These are phyloP conservation scores for Pseudomonodictys pantanalensis DNA, from an alignment of 495 filamentous ascomycete species.

Conservation along the genomic window DNA sequence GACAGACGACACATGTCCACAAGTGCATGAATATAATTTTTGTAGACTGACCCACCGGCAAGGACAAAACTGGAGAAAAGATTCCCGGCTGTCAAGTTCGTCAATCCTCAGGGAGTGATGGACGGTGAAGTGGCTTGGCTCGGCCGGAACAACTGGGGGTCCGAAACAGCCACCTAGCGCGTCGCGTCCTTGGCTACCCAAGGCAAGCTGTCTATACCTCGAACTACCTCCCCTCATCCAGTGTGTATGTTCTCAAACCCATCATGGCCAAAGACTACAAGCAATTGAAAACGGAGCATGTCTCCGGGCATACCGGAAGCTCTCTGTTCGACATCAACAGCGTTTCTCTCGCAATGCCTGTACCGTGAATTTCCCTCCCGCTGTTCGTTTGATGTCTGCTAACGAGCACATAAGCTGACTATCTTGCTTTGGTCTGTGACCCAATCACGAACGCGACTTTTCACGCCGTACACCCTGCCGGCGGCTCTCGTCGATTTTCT, in stretches of 20 bases:
- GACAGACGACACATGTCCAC: too few species aligned
- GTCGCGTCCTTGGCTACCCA: too few species aligned
- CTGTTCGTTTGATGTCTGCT: conserved; percentile 8
- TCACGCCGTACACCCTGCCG: conserved; percentile 66
- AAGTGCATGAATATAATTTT: too few species aligned
- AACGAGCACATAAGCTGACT: conserved; percentile 56
- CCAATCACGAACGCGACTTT: conserved; percentile 82
- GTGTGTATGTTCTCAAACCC: neutral
- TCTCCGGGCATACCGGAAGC: conserved; percentile 87
- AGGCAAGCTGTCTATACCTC: too few species aligned
- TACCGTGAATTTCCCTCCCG: conserved; percentile 42
- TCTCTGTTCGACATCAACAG: conserved; percentile 79
- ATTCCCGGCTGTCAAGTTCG: too few species aligned
- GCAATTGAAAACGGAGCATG: conserved; percentile 87
- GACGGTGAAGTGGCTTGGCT: too few species aligned
- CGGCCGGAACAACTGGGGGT: too few species aligned
- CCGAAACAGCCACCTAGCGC: too few species aligned
- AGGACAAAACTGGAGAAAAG: too few species aligned
- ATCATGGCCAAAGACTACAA: conserved; percentile 62
- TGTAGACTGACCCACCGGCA: too few species aligned
- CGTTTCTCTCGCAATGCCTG: conserved; percentile 79
- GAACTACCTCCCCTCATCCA: neutral
- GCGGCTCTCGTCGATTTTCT: conserved; percentile 77
- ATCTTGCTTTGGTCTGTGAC: conserved; percentile 85
- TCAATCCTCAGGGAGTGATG: too few species aligned